Conservation (phyloP, 2,329 filamentous ascomycete species). For the Cryphonectria japonica region DNA sequence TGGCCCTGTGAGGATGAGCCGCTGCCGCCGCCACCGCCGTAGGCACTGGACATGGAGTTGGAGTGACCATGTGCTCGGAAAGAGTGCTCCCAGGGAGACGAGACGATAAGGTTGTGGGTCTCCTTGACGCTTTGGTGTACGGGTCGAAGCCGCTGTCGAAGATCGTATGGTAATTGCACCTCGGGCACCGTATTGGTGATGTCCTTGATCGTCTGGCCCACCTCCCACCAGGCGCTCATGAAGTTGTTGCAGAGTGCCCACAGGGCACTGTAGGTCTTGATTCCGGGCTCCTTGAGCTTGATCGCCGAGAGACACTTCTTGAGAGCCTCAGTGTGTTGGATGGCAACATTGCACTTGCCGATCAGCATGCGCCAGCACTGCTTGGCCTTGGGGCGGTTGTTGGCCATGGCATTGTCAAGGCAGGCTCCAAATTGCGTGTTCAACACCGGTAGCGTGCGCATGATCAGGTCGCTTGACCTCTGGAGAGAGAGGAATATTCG, state of each 20-base stretch:
- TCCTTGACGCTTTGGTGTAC: constrained; percentile 85
- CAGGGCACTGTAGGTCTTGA: constrained; percentile 65
- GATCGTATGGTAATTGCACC: constrained; percentile 64
- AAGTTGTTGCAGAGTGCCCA: constrained; percentile 77
- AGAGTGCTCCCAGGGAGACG: constrained; percentile 59
- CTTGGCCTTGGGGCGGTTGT: constrained; percentile 60
- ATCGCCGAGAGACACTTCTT: constrained; percentile 75
- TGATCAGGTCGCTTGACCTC: constrained; percentile 72
- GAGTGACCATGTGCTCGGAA: constrained; percentile 39
- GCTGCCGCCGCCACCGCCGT: constrained; percentile 31
- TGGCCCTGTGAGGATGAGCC: constrained; percentile 30
- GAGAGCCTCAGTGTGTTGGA: constrained; percentile 74
- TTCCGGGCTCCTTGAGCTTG: constrained; percentile 81
- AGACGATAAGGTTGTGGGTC: constrained; percentile 70
- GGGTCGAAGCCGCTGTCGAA: constrained; percentile 74
- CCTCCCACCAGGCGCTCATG: constrained; percentile 69
- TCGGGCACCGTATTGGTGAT: constrained; percentile 46
- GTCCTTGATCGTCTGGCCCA: constrained; percentile 64
- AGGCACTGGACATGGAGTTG: constrained; percentile 41
- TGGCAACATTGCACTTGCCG: constrained; percentile 69
- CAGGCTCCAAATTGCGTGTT: constrained; percentile 68
- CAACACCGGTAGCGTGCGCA: constrained; percentile 71
- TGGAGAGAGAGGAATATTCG: constrained; percentile 78
- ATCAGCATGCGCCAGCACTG: constrained; percentile 73
- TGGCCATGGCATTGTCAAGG: constrained; percentile 65